A percentile compares a stretch with the other conserved stretches of the same genome.
These are phyloP conservation scores for Neurospora sp. DNA, from an alignment of 495 filamentous ascomycete genomes.

Conservation along the genomic window DNA sequence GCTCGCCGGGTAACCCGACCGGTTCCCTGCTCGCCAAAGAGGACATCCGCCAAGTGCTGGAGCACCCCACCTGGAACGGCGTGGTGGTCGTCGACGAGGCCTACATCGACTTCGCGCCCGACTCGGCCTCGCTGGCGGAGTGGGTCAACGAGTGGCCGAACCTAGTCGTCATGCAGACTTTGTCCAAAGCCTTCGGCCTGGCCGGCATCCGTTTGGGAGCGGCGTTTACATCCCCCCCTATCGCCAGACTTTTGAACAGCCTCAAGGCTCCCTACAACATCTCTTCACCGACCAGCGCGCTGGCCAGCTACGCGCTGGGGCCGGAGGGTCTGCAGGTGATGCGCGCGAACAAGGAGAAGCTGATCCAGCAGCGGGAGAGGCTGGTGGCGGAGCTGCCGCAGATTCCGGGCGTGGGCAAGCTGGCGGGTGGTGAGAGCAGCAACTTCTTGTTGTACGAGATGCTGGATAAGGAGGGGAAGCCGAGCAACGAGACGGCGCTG, in stretches of 20 bases:
- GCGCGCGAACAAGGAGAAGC: slow-evolving; percentile 51
- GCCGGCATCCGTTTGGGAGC: slow-evolving; percentile 77
- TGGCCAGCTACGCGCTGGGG: slow-evolving; percentile 64
- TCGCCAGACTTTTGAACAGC: slow-evolving; percentile 68
- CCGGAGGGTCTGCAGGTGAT: slow-evolving; percentile 57
- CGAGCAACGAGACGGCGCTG: slow-evolving; percentile 68
- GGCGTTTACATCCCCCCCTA: slow-evolving; percentile 47
- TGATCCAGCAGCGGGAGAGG: slow-evolving; percentile 67
- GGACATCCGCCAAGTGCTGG: slow-evolving; percentile 63
- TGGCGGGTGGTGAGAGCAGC: slow-evolving; percentile 67
- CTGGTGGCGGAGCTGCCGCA: slow-evolving; percentile 61
- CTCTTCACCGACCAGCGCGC: slow-evolving; percentile 69
- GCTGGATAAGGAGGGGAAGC: slow-evolving; percentile 56
- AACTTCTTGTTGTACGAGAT: slow-evolving; percentile 92
- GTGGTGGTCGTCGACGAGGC: slow-evolving; percentile 91
- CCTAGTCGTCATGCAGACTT: slow-evolving; percentile 93
- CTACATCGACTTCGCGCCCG: slow-evolving; percentile 87
- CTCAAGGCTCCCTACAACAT: slow-evolving; percentile 96
- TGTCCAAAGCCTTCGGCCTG: slow-evolving; percentile 91
- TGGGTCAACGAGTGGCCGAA: slow-evolving; percentile 94
- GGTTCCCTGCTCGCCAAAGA: slow-evolving; percentile 63
- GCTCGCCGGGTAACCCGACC: slow-evolving; percentile 91
- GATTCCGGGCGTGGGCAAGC: slow-evolving; percentile 68
- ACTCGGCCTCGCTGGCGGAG: slow-evolving; percentile 74
- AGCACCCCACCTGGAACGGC: slow-evolving; percentile 91